Base-by-base conservation (phyloP, 495 filamentous ascomycete species). In the Achaetomiella virescens region DNA sequence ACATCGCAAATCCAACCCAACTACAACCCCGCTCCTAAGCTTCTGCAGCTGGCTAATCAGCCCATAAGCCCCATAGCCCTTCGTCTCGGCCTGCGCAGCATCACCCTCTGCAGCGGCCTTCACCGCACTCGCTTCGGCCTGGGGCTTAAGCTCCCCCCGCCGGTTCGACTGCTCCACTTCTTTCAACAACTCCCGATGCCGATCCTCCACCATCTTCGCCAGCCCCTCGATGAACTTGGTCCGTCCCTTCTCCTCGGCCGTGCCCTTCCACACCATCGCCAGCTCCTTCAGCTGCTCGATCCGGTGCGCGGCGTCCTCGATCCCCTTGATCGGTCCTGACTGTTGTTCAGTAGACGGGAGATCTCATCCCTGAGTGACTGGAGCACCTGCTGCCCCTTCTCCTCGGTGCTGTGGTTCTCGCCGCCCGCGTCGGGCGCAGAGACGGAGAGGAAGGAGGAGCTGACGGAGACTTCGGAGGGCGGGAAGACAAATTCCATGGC, bases 401-500 rank as follows among this genome's bases (percentile, higher is more conserved):
- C 81, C 67, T 96, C 90, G 20, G 80, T 84, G 62, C 79, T 82
- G 53, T 84, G 73, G 52, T 73, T 72, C 42, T 86, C 79, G 20
- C 83, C 72, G 6, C 78, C 81, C 50, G 83, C 70, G 55, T 90
- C 86, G 1, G 90, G 86, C 0, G 85, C 83, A 3, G 88, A 90
- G 10, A 95, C 88, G 33, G 88, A 89, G 29, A 91, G 84, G 61
- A 93, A 88, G 0, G 84, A 87, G 1, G 86, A 88, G 15, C 83
- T 79, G 52, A 88, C 78, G 15, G 82, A 86, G 7, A 84, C 74
- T 57, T 88, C 84, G 1, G 87, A 90, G 1, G 90, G 91, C 1
- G 91, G 88, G 38, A 97, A 80, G 12, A 88, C 84, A 80, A 93
- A 97, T 60, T 91, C 83, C 84, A 97, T 92, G 10, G 95, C 95